Evolutionary conservation across 306 rosid genomes (phyloP).

Genomic region (Sicyos baderoa): DNA sequence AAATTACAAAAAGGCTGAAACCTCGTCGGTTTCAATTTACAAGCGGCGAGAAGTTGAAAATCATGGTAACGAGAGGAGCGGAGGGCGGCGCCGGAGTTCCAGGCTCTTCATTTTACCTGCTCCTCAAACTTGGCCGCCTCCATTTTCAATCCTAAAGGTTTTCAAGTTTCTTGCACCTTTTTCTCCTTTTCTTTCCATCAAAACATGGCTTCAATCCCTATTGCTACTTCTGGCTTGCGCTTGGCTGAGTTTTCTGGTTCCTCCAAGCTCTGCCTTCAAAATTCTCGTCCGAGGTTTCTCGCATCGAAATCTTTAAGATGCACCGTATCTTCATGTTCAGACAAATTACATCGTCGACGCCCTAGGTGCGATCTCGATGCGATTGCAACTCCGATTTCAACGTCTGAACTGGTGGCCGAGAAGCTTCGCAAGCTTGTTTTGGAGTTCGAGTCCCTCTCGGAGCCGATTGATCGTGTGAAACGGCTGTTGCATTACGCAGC

Average conservation of each 20-base stretch:
- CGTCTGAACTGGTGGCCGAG: constrained; percentile 6
- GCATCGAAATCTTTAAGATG: constrained; percentile 1
- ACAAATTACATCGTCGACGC: background rate
- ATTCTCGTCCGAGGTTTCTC: background rate
- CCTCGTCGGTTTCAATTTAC: too few relatives aligned
- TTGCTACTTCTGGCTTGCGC: background rate
- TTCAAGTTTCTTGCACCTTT: background rate
- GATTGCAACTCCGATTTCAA: background rate
- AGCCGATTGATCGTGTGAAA: constrained; percentile 62
- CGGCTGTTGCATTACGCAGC: constrained; percentile 57
- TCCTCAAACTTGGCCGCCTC: background rate
- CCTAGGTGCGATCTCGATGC: background rate
- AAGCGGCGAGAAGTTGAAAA: background rate
- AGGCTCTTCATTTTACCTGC: background rate
- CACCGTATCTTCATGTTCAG: background rate
- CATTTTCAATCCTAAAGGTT: background rate
- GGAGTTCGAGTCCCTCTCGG: constrained; percentile 14
- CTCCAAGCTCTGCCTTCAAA: background rate
- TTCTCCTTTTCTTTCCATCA: background rate
- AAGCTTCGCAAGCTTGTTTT: constrained; percentile 5
- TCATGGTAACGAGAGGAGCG: background rate
- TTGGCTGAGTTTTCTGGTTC: background rate
- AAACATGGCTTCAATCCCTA: constrained; percentile 8
- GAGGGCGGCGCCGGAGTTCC: background rate
- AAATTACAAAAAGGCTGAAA: too few relatives aligned